Conservation (phyloP, 148 eudicot genomes). For the Rhododendron kiyosumense region DNA sequence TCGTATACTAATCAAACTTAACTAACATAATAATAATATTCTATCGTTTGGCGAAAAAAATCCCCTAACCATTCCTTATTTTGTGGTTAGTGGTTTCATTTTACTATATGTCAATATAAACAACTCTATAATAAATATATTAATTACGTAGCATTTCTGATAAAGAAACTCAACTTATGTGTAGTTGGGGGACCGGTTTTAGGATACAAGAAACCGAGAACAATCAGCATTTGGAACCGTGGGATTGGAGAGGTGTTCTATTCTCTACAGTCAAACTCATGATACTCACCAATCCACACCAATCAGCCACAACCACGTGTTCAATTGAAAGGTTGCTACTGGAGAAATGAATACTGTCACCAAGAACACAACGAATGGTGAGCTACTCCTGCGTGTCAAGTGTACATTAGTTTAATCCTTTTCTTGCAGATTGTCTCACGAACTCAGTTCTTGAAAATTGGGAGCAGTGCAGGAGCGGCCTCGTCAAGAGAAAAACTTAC, state of each 20-base stretch:
- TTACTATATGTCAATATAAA: too few species aligned
- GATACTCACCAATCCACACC: not conserved
- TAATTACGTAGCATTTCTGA: too few species aligned
- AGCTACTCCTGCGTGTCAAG: not conserved
- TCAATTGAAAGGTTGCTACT: not conserved
- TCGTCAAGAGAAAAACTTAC: too few species aligned
- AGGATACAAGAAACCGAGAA: not conserved
- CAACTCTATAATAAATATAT: too few species aligned
- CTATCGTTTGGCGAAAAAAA: too few species aligned
- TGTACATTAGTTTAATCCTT: not conserved
- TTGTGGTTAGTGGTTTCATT: too few species aligned
- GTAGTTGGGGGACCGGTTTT: too few species aligned
- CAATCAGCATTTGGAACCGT: not conserved
- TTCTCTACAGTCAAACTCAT: not conserved
- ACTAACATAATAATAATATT: too few species aligned
- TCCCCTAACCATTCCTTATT: too few species aligned
- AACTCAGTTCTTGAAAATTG: not conserved
- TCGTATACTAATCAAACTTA: too few species aligned
- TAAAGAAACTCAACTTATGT: too few species aligned
- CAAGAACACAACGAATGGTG: not conserved
- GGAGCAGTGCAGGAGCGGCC: not conserved
- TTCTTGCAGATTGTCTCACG: not conserved
- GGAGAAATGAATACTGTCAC: not conserved
- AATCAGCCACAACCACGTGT: not conserved
- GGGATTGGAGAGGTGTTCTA: not conserved